A percentile compares a stretch with the other conserved stretches of the same genome.
Evolutionary conservation across 208 protist genomes (phyloP).

Genomic region (Trypanosoma melophagium): DNA sequence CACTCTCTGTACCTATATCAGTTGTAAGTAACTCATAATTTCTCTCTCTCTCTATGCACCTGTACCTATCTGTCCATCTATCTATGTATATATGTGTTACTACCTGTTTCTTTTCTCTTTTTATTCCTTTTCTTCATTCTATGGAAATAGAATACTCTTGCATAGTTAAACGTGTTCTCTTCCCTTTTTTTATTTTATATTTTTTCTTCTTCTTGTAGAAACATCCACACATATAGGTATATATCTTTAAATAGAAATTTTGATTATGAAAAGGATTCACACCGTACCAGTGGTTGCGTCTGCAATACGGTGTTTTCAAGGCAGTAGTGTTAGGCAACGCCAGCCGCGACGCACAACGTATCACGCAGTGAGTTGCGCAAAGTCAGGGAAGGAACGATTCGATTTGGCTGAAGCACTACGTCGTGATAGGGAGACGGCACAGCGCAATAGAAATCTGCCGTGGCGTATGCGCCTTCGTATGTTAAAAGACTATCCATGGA

Average conservation of each 20-base stretch:
- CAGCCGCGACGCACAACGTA: slow-evolving; percentile 36
- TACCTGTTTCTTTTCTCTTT: too few relatives aligned
- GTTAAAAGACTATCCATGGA: slow-evolving; percentile 68
- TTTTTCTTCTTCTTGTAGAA: background rate
- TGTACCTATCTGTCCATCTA: too few relatives aligned
- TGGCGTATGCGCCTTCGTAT: slow-evolving; percentile 46
- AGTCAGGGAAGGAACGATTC: slow-evolving; percentile 53
- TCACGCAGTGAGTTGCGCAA: slow-evolving; percentile 43
- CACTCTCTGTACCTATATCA: too few relatives aligned
- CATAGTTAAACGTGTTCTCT: background rate
- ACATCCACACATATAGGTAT: background rate
- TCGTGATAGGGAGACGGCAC: slow-evolving; percentile 49
- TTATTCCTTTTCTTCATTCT: too few relatives aligned
- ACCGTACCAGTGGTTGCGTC: background rate
- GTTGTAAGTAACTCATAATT: too few relatives aligned
- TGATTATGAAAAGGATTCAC: background rate
- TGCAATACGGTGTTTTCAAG: background rate
- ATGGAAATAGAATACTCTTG: background rate
- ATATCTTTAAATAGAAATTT: background rate
- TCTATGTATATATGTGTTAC: too few relatives aligned
- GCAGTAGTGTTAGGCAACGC: slow-evolving; percentile 13
- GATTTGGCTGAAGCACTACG: slow-evolving; percentile 40
- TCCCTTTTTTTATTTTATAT: too few relatives aligned
- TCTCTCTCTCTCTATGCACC: too few relatives aligned
- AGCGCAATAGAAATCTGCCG: slow-evolving; percentile 36